Percentiles rank a stretch among this genome's conserved stretches.
These are phyloP conservation scores for Vitis cinerea DNA, from an alignment of 164 flowering plant genomes.

Conservation along the genomic window DNA sequence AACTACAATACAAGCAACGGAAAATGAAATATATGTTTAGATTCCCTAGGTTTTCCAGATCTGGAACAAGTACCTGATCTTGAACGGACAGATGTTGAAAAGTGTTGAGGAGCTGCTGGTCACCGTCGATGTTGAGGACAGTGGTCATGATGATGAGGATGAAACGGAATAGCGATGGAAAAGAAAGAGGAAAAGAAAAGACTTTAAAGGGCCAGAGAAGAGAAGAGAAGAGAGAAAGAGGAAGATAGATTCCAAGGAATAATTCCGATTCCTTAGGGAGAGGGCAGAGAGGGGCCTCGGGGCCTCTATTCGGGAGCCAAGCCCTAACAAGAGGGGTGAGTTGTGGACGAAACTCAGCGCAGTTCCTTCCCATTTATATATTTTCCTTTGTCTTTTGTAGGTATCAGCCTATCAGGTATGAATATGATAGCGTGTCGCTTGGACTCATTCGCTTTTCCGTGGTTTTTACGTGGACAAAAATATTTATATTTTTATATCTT, in stretches of 20 bases:
- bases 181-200: not conserved
- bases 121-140: conserved; percentile 10
- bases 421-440: no score
- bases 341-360: no score
- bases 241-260: conserved; percentile 4
- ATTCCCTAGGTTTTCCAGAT: no score
- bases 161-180: not conserved
- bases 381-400: no score
- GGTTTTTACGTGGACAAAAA: no score
- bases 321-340: no score
- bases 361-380: no score
- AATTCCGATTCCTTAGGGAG: not conserved
- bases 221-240: not conserved
- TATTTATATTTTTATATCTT: no score
- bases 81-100: conserved; percentile 12
- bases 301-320: no score
- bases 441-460: no score
- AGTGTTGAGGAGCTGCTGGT: conserved; percentile 5
- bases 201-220: not conserved
- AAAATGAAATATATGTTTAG: not conserved
- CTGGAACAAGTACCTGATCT: conserved; percentile 20
- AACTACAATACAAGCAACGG: not conserved
- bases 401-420: no score
- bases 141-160: conserved; percentile 14
- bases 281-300: no score